Evolutionary conservation across 768 basidiomycete species (phyloP).

Genomic region (Auriscalpium vulgare): DNA sequence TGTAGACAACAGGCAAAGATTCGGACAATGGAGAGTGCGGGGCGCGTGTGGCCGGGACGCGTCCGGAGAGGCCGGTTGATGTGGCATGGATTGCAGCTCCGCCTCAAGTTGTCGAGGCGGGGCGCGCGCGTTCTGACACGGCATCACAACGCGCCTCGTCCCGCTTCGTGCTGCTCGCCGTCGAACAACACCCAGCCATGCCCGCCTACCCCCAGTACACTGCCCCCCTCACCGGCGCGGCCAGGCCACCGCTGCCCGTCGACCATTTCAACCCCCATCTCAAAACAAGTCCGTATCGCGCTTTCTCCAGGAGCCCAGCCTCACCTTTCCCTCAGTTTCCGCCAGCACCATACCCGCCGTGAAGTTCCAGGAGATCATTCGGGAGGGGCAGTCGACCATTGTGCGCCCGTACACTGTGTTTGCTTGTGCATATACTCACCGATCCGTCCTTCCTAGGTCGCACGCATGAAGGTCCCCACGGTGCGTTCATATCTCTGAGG

Average conservation of each 20-base stretch:
- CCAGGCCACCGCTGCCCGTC: conserved; percentile 15
- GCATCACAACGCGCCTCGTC: neutral
- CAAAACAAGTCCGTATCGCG: conserved; percentile 19
- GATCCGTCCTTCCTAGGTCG: conserved; percentile 48
- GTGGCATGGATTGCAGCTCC: neutral
- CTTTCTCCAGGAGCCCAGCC: conserved; percentile 13
- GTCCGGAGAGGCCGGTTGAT: neutral
- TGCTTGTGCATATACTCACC: conserved; percentile 2
- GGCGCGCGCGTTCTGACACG: neutral
- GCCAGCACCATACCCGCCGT: conserved; percentile 53
- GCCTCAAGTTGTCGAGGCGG: neutral
- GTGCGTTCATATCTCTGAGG: conserved; percentile 21
- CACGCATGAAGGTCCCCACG: conserved; percentile 83
- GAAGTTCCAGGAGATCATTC: conserved; percentile 87
- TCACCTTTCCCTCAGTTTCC: conserved; percentile 26
- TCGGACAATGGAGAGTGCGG: neutral
- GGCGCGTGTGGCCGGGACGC: neutral
- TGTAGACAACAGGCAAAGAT: neutral
- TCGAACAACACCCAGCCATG: conserved; percentile 4
- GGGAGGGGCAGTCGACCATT: conserved; percentile 82
- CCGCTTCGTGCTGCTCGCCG: neutral
- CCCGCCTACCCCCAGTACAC: conserved; percentile 12
- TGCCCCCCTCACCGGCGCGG: conserved; percentile 6
- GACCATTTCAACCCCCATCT: conserved; percentile 19
- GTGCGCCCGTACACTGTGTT: conserved; percentile 33